Conservation (phyloP, 1,284 basidiomycete species). For the Mycosarcoma maydis region DNA sequence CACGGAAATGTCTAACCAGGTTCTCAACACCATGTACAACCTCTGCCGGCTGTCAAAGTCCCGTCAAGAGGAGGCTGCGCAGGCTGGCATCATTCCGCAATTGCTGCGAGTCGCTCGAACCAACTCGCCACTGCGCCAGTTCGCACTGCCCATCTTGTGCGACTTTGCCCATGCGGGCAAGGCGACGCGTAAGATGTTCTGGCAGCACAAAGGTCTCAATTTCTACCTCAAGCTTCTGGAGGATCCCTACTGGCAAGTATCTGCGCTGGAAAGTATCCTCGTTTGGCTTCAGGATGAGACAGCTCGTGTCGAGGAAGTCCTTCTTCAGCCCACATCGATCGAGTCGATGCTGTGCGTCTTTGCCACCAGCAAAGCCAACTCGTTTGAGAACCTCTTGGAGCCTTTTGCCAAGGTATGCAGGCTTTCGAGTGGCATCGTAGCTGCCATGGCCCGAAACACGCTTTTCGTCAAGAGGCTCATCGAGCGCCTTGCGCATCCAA, state of each 20-base stretch:
- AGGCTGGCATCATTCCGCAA: constrained; percentile 90
- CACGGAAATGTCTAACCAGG: constrained; percentile 71
- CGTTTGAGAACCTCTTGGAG: constrained; percentile 93
- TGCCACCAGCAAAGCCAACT: constrained; percentile 81
- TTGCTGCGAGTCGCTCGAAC: constrained; percentile 86
- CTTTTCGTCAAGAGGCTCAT: constrained; percentile 86
- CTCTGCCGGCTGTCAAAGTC: constrained; percentile 60
- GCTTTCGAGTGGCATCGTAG: constrained; percentile 78
- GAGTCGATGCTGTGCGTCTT: constrained; percentile 84
- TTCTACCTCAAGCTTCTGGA: constrained; percentile 85
- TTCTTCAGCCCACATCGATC: constrained; percentile 77
- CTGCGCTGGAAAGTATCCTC: constrained; percentile 86
- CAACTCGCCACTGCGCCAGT: constrained; percentile 91
- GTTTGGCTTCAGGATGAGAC: constrained; percentile 97
- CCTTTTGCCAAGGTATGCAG: constrained; percentile 80
- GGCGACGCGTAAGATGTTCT: constrained; percentile 59
- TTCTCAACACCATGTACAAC: constrained; percentile 64
- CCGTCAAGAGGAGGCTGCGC: constrained; percentile 90
- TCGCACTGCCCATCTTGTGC: constrained; percentile 93
- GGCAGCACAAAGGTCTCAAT: constrained; percentile 65
- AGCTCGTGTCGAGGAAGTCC: constrained; percentile 86
- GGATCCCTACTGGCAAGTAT: constrained; percentile 95
- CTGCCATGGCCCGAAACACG: constrained; percentile 78
- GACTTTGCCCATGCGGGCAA: constrained; percentile 68
- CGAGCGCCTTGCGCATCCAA: constrained; percentile 78